Conservation (phyloP, 2,329 filamentous ascomycete species). For the Orbilia quercus region DNA sequence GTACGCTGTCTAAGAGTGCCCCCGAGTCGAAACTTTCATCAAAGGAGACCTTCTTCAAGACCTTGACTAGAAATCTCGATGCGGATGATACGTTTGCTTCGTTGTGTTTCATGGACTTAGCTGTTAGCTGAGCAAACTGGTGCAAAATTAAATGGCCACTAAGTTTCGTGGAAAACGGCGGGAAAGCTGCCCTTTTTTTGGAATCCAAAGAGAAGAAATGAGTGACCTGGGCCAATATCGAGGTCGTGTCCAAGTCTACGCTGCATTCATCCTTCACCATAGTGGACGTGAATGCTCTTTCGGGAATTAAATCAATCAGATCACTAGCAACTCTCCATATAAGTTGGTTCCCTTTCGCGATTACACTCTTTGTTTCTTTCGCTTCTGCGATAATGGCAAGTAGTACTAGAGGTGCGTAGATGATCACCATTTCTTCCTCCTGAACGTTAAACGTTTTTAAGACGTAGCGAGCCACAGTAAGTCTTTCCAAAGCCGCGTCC, state of each 20-base stretch:
- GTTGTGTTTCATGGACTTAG: constrained; percentile 44
- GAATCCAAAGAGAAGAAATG: constrained; percentile 56
- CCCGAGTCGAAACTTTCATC: constrained; percentile 35
- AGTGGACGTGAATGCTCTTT: constrained; percentile 69
- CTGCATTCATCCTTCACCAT: constrained; percentile 53
- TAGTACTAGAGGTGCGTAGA: constrained; percentile 82
- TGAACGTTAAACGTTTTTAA: constrained; percentile 88
- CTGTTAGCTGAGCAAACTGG: constrained; percentile 45
- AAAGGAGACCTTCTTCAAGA: constrained; percentile 58
- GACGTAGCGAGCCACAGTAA: constrained; percentile 74
- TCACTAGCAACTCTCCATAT: constrained; percentile 69
- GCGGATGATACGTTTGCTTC: constrained; percentile 57
- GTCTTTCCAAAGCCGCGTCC: constrained; percentile 64
- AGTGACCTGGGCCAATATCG: constrained; percentile 34
- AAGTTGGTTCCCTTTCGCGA: constrained; percentile 65
- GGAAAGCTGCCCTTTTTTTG: constrained; percentile 42
- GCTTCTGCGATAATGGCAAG: constrained; percentile 70
- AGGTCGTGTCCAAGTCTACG: constrained; percentile 28
- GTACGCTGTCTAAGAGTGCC: constrained; percentile 30
- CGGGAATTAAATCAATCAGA: constrained; percentile 69
- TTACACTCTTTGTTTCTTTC: constrained; percentile 60
- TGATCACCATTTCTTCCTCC: constrained; percentile 93
- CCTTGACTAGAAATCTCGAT: constrained; percentile 58
- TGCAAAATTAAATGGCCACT: constrained; percentile 44
- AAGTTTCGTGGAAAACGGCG: constrained; percentile 54